Percentiles rank a stretch among this genome's conserved stretches.
Evolutionary conservation across 2,329 filamentous ascomycete genomes (phyloP).

Genomic region (Talaromyces sp.): DNA sequence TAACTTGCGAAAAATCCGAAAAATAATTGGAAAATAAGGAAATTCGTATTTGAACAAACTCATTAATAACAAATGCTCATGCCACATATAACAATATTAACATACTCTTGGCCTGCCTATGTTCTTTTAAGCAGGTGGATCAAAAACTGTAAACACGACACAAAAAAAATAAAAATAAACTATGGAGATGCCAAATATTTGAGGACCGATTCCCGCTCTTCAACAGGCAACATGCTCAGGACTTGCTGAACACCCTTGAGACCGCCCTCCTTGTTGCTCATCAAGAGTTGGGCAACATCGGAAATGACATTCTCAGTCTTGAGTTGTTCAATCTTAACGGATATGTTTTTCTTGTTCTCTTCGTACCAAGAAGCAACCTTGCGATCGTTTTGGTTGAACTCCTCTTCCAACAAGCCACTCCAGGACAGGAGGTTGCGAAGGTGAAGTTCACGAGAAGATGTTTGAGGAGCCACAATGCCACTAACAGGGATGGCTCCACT

Average conservation of each 20-base stretch:
- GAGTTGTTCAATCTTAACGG: conserved; percentile 77
- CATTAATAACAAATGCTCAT: conserved; percentile 7
- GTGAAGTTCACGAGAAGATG: conserved; percentile 58
- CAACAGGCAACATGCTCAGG: conserved; percentile 78
- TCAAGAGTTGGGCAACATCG: conserved; percentile 65
- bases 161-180: conserved; percentile 1
- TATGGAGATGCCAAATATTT: conserved; percentile 42
- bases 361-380: conserved; percentile 94
- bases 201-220: conserved; percentile 80
- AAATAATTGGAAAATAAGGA: background rate
- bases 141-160: background rate
- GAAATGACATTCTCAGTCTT: conserved; percentile 69
- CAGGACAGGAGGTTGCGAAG: conserved; percentile 76
- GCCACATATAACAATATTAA: background rate
- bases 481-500: conserved; percentile 40
- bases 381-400: conserved; percentile 75
- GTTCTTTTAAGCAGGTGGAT: background rate
- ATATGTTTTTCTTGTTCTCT: conserved; percentile 78
- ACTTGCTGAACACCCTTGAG: conserved; percentile 85
- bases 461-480: conserved; percentile 26
- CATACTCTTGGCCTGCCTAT: background rate
- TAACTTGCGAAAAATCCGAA: background rate
- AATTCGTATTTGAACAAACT: conserved; percentile 11
- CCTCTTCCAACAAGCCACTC: conserved; percentile 62
- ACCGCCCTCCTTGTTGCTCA: conserved; percentile 62